Percentiles rank a stretch among this genome's conserved stretches.
Evolutionary conservation across 345 rosid species (phyloP).

Genomic region (Melaleuca quinquenervia): DNA sequence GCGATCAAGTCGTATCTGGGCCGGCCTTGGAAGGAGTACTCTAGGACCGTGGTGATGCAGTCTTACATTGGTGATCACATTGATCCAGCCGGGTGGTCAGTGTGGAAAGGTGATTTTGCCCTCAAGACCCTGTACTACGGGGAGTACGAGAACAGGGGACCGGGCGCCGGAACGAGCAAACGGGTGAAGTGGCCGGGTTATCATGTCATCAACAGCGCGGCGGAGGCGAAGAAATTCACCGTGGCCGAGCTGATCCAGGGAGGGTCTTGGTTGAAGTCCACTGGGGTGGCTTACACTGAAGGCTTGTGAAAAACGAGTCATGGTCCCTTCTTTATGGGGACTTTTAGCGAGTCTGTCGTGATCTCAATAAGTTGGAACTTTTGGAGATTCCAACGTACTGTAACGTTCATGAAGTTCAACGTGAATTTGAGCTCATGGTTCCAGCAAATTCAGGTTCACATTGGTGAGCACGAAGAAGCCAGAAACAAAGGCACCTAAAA

Average conservation of each 20-base stretch:
- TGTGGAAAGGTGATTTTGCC: constrained; percentile 54
- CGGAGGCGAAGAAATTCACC: too few species aligned
- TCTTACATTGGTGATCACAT: constrained; percentile 48
- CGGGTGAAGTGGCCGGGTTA: constrained; percentile 66
- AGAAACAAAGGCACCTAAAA: not conserved
- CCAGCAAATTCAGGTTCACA: not conserved
- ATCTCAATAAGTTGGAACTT: too few species aligned
- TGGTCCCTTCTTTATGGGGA: not conserved
- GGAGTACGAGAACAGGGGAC: constrained; percentile 59
- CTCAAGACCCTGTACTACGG: constrained; percentile 63
- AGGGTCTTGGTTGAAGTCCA: too few species aligned
- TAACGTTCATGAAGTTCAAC: not conserved
- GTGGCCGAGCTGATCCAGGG: too few species aligned
- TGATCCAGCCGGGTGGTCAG: constrained; percentile 72
- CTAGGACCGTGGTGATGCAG: constrained; percentile 60
- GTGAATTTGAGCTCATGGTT: not conserved
- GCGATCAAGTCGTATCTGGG: constrained; percentile 46
- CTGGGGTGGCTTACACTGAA: constrained; percentile 14
- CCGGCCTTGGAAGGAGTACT: constrained; percentile 75
- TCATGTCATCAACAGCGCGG: not conserved
- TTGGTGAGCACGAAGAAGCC: not conserved
- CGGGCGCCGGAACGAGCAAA: constrained; percentile 48
- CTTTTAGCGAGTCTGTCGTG: not conserved
- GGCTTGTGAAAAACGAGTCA: constrained; percentile 16
- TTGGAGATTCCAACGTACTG: not conserved